Evolutionary conservation across 208 protist genomes (phyloP), one percentile per base, ranked within the genome.

Genomic region (Leishmania lainsoni): DNA sequence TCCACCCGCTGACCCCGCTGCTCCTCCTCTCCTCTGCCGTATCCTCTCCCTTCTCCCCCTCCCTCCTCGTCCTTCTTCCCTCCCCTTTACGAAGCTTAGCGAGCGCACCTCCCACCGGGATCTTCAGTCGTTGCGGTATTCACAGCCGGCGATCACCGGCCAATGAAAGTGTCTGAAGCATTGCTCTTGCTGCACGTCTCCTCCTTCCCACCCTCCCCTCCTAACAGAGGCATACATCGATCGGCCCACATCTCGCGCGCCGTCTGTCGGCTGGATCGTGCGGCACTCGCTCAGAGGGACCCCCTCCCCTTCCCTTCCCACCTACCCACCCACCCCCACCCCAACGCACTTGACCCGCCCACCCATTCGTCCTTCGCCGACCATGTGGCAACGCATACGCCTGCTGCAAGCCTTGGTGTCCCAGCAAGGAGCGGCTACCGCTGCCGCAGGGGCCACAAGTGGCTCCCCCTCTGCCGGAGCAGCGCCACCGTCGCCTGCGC

Each of bases 301-400:
- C 6, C 5, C 35, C 17, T 70, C 16, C 65, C 2, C 42, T 45
- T 4, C 42, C 42, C 42, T 45, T 45, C 42, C 42, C 42, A 45
- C 42, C 42, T 45, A 45, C 42, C 42, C 42, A 45, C 0, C 42
- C 14, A n/a, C 65, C 17, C 39, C 0, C 32, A 14, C 39, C 66
- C 3, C 26, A 68, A 42, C 26, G 14, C 26, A 68, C 26, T 39
- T 16, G 6, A 17, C 66, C 29, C 59, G 5, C 66, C 17, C 29
- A 12, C 17, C 69, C n/a, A 5, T 10, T 8, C 35, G 2, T 12
- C 32, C 39, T 76, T 32, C 45, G 3, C 32, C 52, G 35, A 12
- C 35, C 14, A 76, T 79, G 76, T 72, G 56, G 42, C 76, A 39
- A 9, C 61, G 61, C 56, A 70, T 35, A 35, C 59, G 76, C 12